Base-by-base conservation (phyloP, 1,139 yeast genomes). In the Yamadazyma sp. region DNA sequence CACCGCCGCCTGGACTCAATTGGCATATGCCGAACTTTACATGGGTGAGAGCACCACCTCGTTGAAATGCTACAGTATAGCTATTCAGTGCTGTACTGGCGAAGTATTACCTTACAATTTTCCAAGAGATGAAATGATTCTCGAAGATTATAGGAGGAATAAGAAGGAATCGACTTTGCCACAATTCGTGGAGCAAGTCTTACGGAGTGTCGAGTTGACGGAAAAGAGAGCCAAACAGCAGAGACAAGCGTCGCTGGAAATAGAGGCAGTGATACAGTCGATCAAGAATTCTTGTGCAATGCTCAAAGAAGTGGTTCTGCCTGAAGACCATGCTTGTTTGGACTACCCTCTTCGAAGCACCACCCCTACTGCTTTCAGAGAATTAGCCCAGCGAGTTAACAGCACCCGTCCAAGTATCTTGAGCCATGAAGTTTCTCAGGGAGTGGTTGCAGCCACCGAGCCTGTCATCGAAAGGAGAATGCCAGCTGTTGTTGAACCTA, bases 1-100 rank as follows among this genome's bases (percentile, higher is more conserved):
- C 45, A 61, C 69, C 1, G 67, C 76, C 2, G 76, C 73, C 2
- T 71, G 77, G 77, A 58, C 69, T 18, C 77, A 71, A 51, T 57
- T 71, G 42, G 76, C 73, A 4, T 71, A 69, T 51, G 70, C 75
- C 43, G 73, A 69, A 38, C 53, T 71, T 33, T 70, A 68, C 49
- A 62, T 69, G 68, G 76, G 76, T 2, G 51, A 55, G 29, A 61
- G 69, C 33, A 46, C 68, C 24, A 39, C 60, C 7, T 67, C 73
- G 1, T 52, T 71, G 31, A 51, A 55, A 39, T 63, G 71, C 44
- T 70, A 70, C 47, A 46, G 58, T 18, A 52, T 56, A 26, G 68
- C 75, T 1, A 50, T 71, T 24, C 54, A 56, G 36, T 49, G 66
- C 4, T 42, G 58, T 15, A 54, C 55, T 1, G 76, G 76, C 1